Evolutionary conservation across 108 stramenopile species (phyloP).

Genomic region (Hondaea fermentalgiana): DNA sequence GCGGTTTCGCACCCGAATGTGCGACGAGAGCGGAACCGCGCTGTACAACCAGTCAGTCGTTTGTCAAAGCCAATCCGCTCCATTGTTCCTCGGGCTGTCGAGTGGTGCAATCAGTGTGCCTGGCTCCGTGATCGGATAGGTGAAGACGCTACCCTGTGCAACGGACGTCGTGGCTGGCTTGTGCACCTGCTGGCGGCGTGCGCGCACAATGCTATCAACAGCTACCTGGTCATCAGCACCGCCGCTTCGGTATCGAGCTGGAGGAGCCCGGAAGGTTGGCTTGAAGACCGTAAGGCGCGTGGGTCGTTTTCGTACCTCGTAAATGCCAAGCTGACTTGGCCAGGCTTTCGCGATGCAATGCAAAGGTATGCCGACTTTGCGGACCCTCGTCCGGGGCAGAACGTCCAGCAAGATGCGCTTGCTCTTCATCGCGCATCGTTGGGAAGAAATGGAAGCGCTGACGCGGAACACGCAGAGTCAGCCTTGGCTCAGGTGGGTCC

Average conservation of each 20-base stretch:
- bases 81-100: neutral
- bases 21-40: too few species aligned
- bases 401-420: too few species aligned
- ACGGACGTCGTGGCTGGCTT: neutral
- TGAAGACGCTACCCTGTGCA: too few species aligned
- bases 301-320: neutral
- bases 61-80: neutral
- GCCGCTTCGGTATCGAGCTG: neutral
- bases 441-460: too few species aligned
- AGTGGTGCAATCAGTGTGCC: neutral
- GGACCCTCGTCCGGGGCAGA: too few species aligned
- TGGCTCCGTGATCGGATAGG: neutral
- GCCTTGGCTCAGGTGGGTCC: neutral
- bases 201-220: neutral
- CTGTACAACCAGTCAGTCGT: neutral
- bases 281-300: neutral
- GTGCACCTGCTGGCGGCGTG: neutral
- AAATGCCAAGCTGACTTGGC: neutral
- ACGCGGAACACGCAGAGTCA: too few species aligned
- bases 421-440: too few species aligned
- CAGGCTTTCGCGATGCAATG: neutral
- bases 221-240: neutral
- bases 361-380: neutral
- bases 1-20: neutral
- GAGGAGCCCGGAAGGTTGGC: neutral